Evolutionary conservation across 2,329 filamentous ascomycete species (phyloP), one percentile per base, ranked within the genome.

Genomic region (Arthrobotrys pseudoclavata): DNA sequence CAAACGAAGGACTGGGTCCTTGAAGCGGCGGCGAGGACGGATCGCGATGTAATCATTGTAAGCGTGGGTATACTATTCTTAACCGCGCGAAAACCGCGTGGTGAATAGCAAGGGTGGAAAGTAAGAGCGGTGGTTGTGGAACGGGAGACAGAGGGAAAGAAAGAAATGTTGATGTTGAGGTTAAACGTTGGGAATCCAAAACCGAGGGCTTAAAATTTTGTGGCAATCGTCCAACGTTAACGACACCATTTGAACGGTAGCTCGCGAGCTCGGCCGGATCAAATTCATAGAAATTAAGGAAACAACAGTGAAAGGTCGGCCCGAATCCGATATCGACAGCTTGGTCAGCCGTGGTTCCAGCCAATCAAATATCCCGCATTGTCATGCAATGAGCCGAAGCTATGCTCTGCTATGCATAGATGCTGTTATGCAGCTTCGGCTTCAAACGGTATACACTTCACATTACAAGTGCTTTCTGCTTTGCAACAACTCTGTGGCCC

Each of bases 1-100:
- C 72, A 76, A 60, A 70, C 31, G 45, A 76, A 76, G 60, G 71
- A 60, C 26, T 64, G 63, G 20, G 71, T 26, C 66, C 71, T 64
- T 13, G 64, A 69, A 15, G 66, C 72, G 4, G 66, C 60, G 18
- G 70, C 45, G 15, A 64, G 66, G 29, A 70, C 42, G 0, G 66
- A 69, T 26, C 72, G 63, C 29, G 72, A 76, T 34, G 72, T 40
- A 55, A 76, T 52, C 72, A 76, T 76, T 29, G 26, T 45, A 1
- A 9, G 7, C 12, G 7, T 34, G 20, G 22, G 47, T 13, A 22
- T 47, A 34, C 29, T 50, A 24, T 57, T 22, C 47, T 24, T 15
- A 53, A 61, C 13, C 34, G 18, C 34, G 18, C 10, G 29, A n/a
- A 9, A 20, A 26, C 18, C 45, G 45, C 31, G 26, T 22, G 47